Evolutionary conservation across 192 early-diverging fungal species (phyloP).

Genomic region (Coemansia brasiliensis): DNA sequence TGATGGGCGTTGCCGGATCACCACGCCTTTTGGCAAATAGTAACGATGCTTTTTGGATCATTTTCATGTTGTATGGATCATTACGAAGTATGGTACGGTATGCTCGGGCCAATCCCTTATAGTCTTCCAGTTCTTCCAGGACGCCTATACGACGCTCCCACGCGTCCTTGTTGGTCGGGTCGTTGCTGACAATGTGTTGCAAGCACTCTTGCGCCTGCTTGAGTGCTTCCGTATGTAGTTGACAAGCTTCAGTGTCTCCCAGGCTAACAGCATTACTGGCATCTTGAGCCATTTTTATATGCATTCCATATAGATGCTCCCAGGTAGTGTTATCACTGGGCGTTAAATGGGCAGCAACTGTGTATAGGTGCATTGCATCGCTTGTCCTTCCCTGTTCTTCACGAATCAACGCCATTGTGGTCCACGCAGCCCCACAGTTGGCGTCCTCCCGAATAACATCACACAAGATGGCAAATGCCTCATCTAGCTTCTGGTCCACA

Average conservation of each 20-base stretch:
- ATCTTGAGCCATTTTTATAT: slow-evolving; percentile 55
- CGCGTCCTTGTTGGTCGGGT: slow-evolving; percentile 66
- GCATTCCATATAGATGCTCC: slow-evolving; percentile 77
- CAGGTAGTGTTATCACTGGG: slow-evolving; percentile 72
- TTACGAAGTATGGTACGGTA: slow-evolving; percentile 60
- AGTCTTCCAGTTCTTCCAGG: slow-evolving; percentile 57
- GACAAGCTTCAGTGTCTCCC: slow-evolving; percentile 13
- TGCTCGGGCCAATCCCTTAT: slow-evolving; percentile 58
- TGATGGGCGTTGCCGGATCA: slow-evolving; percentile 34
- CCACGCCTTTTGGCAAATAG: slow-evolving; percentile 57
- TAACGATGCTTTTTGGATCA: slow-evolving; percentile 62
- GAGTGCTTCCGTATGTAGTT: slow-evolving; percentile 57
- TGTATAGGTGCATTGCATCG: slow-evolving; percentile 74
- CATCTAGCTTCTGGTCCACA: slow-evolving; percentile 62
- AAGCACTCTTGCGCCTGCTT: slow-evolving; percentile 87
- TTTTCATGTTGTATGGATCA: slow-evolving; percentile 67
- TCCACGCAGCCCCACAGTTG: slow-evolving; percentile 80
- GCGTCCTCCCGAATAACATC: slow-evolving; percentile 74
- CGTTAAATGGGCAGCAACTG: slow-evolving; percentile 89
- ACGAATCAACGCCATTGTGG: slow-evolving; percentile 84
- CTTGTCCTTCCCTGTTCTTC: slow-evolving; percentile 76
- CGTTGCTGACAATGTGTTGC: slow-evolving; percentile 62
- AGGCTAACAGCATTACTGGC: slow-evolving; percentile 10
- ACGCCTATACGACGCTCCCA: slow-evolving; percentile 70
- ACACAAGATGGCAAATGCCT: slow-evolving; percentile 75